These are phyloP conservation scores for Mantamonas sphyraenae DNA, from an alignment of 78 protist species.

Conservation along the genomic window DNA sequence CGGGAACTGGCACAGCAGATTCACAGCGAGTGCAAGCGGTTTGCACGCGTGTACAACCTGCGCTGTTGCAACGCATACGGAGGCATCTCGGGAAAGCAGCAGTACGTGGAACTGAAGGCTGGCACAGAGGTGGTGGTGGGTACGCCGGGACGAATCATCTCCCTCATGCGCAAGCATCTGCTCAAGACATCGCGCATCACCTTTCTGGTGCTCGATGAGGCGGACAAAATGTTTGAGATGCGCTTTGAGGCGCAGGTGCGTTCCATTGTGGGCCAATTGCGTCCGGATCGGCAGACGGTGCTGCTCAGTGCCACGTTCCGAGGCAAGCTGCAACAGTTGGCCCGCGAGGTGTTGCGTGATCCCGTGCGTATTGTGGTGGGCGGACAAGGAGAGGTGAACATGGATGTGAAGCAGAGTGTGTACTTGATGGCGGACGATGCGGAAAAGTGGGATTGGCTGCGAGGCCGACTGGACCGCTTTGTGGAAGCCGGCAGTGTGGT, in stretches of 20 bases:
- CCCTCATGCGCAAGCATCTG: neutral
- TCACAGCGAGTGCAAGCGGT: neutral
- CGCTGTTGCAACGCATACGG: neutral
- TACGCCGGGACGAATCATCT: neutral
- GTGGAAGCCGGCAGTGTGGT: neutral
- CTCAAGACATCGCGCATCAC: neutral
- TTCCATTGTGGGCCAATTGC: neutral
- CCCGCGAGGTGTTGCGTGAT: neutral
- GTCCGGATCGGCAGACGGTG: neutral
- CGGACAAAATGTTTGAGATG: conserved; percentile 59
- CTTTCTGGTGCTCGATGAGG: conserved; percentile 52
- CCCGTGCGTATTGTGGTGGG: neutral
- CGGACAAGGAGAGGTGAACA: neutral
- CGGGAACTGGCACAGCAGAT: neutral
- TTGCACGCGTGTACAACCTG: neutral
- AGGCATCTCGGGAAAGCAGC: neutral
- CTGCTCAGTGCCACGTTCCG: neutral
- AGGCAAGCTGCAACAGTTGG: neutral
- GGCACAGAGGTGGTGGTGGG: neutral
- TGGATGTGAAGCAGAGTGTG: neutral
- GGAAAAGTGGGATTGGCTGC: neutral
- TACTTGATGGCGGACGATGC: neutral
- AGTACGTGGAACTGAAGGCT: neutral
- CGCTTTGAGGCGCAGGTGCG: conserved; percentile 24
- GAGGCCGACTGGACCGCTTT: neutral